A percentile compares a stretch with the other conserved stretches of the same genome.
phyloP scores from a whole-genome alignment of 306 rosid genomes.

The Canavalia ensiformis region DNA sequence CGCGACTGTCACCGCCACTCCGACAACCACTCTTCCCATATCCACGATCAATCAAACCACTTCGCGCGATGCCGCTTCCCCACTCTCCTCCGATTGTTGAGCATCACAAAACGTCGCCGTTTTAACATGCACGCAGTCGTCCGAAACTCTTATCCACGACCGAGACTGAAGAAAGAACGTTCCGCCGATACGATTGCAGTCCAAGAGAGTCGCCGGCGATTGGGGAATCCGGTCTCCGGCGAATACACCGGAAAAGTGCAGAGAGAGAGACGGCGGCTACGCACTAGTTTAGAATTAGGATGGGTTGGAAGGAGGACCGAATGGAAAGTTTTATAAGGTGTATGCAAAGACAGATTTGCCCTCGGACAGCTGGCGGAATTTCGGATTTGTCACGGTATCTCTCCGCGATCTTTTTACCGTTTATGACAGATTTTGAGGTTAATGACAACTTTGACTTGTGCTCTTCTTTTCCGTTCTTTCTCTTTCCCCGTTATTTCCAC shows the following conservation, averaged over 20 bases:
- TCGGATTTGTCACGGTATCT: constrained; percentile 59
- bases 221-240: constrained; percentile 46
- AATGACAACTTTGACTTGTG: constrained; percentile 60
- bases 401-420: constrained; percentile 62
- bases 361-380: not conserved
- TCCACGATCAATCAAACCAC: constrained; percentile 61
- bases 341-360: constrained; percentile 50
- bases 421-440: constrained; percentile 62
- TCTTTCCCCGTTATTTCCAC: not conserved
- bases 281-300: constrained; percentile 52
- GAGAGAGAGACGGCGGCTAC: constrained; percentile 48
- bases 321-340: constrained; percentile 58
- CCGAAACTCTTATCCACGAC: not conserved
- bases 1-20: constrained; percentile 75
- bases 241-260: constrained; percentile 53
- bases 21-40: constrained; percentile 79
- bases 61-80: constrained; percentile 60
- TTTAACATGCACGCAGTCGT: constrained; percentile 68
- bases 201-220: constrained; percentile 26
- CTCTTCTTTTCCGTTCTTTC: constrained; percentile 10
- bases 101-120: constrained; percentile 64
- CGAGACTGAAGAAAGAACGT: not conserved
- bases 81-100: constrained; percentile 51
- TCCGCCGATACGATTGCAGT: not conserved
- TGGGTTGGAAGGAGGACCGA: constrained; percentile 61